phyloP scores from a whole-genome alignment of 1,139 yeast species.

The Debaryomycetaceae sp. region DNA sequence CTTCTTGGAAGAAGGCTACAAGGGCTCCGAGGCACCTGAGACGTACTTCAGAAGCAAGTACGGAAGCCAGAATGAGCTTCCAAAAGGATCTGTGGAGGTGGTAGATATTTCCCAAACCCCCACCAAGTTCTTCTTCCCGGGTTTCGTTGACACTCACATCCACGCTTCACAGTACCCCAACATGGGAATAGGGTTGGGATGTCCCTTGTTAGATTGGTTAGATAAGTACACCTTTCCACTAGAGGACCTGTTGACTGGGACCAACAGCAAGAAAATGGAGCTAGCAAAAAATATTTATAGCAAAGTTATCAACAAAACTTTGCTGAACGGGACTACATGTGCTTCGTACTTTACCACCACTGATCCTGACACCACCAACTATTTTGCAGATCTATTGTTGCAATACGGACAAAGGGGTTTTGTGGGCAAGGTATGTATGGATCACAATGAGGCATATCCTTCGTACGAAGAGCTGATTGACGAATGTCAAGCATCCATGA shows the following conservation, averaged over 20 bases:
- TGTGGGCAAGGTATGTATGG: conserved; percentile 95
- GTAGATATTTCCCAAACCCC: conserved; percentile 27
- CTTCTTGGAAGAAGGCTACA: conserved; percentile 18
- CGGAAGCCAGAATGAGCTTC: conserved; percentile 1
- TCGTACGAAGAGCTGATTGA: conserved; percentile 62
- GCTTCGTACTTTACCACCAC: conserved; percentile 91
- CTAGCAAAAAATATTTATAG: conserved; percentile 61
- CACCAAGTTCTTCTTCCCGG: conserved; percentile 73
- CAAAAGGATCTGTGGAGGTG: conserved; percentile 17
- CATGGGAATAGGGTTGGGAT: conserved; percentile 81
- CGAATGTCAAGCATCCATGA: conserved; percentile 56
- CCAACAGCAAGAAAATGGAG: conserved; percentile 40
- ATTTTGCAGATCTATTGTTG: conserved; percentile 71
- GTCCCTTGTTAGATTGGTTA: conserved; percentile 87
- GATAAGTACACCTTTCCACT: conserved; percentile 83
- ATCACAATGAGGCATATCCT: conserved; percentile 57
- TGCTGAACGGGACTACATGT: conserved; percentile 82
- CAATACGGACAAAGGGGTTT: conserved; percentile 78
- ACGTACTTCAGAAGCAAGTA: conserved; percentile 9
- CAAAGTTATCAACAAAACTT: conserved; percentile 62
- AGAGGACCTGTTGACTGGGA: conserved; percentile 47
- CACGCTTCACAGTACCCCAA: conserved; percentile 98
- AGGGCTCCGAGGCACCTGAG: neutral
- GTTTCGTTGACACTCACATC: conserved; percentile 91
- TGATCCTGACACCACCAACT: conserved; percentile 68